Evolutionary conservation across 208 protist genomes (phyloP).

Genomic region (Trypanosoma cruzi): DNA sequence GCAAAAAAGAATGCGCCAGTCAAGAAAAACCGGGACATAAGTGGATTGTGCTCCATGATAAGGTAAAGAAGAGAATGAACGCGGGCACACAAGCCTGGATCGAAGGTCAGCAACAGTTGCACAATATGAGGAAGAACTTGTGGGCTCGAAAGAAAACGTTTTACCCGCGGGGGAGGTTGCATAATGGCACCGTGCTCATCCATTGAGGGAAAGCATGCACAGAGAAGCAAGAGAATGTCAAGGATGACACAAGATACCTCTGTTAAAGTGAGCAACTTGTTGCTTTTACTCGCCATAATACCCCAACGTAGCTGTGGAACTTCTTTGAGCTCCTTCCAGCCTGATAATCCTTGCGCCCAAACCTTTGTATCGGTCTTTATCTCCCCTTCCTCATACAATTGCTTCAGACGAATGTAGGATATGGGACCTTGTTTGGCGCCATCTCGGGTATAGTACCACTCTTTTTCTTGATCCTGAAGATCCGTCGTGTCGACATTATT

Average conservation of each 20-base stretch:
- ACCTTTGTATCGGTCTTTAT: constrained; percentile 71
- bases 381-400: constrained; percentile 50
- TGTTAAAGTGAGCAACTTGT: constrained; percentile 81
- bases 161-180: constrained; percentile 92
- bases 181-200: constrained; percentile 89
- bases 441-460: constrained; percentile 88
- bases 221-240: constrained; percentile 91
- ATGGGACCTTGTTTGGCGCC: constrained; percentile 54
- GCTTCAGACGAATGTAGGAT: constrained; percentile 63
- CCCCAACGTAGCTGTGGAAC: constrained; percentile 95
- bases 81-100: constrained; percentile 79
- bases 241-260: constrained; percentile 89
- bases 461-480: constrained; percentile 79
- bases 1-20: constrained; percentile 95
- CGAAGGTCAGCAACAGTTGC: constrained; percentile 95
- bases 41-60: constrained; percentile 92
- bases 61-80: constrained; percentile 81
- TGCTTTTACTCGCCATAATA: constrained; percentile 53
- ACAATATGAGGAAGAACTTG: constrained; percentile 92
- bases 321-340: constrained; percentile 82
- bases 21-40: constrained; percentile 83
- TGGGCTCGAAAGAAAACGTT: constrained; percentile 83
- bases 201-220: constrained; percentile 85
- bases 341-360: constrained; percentile 95
- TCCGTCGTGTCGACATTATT: constrained; percentile 40